Conservation (phyloP, 768 basidiomycete genomes). For the Lepiota venenata region DNA sequence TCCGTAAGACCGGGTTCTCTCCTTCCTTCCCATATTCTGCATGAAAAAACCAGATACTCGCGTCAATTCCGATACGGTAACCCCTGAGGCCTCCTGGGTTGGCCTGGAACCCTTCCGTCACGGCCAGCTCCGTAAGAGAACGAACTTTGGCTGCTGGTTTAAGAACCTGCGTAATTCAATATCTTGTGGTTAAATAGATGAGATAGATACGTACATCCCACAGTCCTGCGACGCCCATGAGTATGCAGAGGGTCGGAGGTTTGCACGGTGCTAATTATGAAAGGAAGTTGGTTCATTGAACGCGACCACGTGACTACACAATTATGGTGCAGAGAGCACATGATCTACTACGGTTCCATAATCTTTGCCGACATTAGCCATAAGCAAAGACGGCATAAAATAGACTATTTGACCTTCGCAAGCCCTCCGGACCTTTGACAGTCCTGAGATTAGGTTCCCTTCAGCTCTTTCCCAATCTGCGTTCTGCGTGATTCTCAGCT, state of each 20-base stretch:
- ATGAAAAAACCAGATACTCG: slow-evolving; percentile 84
- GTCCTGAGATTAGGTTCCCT: slow-evolving; percentile 1
- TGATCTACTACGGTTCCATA: neutral
- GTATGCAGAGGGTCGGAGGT: neutral
- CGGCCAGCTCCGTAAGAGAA: slow-evolving; percentile 74
- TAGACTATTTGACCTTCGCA: slow-evolving; percentile 4
- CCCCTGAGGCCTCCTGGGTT: slow-evolving; percentile 66
- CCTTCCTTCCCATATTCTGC: slow-evolving; percentile 73
- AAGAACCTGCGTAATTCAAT: slow-evolving; percentile 42
- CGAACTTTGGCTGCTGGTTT: slow-evolving; percentile 68
- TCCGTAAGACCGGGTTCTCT: slow-evolving; percentile 84
- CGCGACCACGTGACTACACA: slow-evolving; percentile 2
- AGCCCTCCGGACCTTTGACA: slow-evolving; percentile 6
- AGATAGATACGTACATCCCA: slow-evolving; percentile 39
- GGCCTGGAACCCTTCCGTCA: slow-evolving; percentile 69
- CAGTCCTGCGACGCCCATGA: slow-evolving; percentile 47
- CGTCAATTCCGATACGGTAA: slow-evolving; percentile 84
- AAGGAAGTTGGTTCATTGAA: slow-evolving; percentile 1
- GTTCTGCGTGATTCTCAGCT: neutral
- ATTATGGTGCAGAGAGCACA: neutral
- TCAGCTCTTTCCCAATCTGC: neutral
- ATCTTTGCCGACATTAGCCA: neutral
- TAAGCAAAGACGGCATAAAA: neutral
- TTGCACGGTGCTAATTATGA: neutral
- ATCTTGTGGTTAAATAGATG: slow-evolving; percentile 2